Evolutionary conservation across 2,329 filamentous ascomycete species (phyloP), one percentile per base, ranked within the genome.

Genomic region (Colletotrichum karsti): DNA sequence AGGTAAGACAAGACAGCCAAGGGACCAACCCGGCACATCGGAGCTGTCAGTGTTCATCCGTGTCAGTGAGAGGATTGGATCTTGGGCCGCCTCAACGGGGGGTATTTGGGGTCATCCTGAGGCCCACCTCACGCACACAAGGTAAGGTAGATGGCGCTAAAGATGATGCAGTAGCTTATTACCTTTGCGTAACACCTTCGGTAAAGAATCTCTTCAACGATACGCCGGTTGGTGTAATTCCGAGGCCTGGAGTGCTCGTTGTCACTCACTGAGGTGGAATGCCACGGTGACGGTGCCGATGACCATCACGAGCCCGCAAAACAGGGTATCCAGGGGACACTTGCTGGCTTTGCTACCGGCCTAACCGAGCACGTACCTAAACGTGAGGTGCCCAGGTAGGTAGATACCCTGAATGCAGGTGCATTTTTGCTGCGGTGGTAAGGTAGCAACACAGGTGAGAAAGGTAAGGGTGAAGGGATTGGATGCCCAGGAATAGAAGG

Each of bases 61-160:
- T 64, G 54, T 59, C 39, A 50, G 46, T 42, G 7, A 15, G 18
- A n/a, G 12, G 39, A 39, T 24, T 62, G 60, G 59, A 48, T n/a
- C 13, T 28, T 33, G 15, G 24, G 22, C 26, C 51, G 42, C 59
- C 18, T 56, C n/a, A 44, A 58, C 64, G 44, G 35, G 24, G n/a
- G 22, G n/a, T 12, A 35, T 35, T 62, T 35, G 58, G 58, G 58
- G 50, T 33, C 53, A 44, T 48, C 51, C 22, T 54, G 60, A 33
- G 64, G 53, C 46, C 60, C 60, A 67, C 64, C 65, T 63, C 44
- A 50, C n/a, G 42, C 58, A 51, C 50, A 22, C n/a, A n/a, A n/a
- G n/a, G n/a, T n/a, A n/a, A n/a, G n/a, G n/a, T 18, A 67, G 54
- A 42, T 26, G 50, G 28, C 65, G 65, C 65, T 67, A 67, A 50